A percentile compares a stretch with the other conserved stretches of the same genome.
Conservation (phyloP, 495 filamentous ascomycete genomes). For the Hypoxylon subgilvum region DNA sequence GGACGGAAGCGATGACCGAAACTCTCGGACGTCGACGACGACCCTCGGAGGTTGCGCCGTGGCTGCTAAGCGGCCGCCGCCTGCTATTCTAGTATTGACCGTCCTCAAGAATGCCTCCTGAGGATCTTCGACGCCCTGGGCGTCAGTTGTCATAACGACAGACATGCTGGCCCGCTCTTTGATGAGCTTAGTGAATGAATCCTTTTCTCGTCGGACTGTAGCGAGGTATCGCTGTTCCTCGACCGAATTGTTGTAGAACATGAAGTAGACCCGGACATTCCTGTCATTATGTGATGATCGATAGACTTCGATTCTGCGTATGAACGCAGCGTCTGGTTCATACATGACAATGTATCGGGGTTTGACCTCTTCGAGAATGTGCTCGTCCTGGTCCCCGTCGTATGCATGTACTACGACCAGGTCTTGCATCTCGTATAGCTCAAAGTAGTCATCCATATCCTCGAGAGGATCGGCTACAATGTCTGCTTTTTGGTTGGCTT, state of each 20-base stretch:
- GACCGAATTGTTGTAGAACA: constrained; percentile 93
- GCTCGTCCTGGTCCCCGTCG: constrained; percentile 90
- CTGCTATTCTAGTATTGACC: constrained; percentile 94
- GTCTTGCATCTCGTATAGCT: constrained; percentile 90
- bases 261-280: constrained; percentile 90
- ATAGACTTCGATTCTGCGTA: constrained; percentile 93
- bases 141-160: constrained; percentile 75
- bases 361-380: constrained; percentile 88
- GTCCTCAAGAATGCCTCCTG: constrained; percentile 94
- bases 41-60: constrained; percentile 91
- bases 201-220: constrained; percentile 87
- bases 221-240: constrained; percentile 96
- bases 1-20: constrained; percentile 89
- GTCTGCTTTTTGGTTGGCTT: constrained; percentile 76
- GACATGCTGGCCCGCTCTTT: constrained; percentile 93
- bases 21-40: constrained; percentile 94
- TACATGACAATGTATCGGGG: constrained; percentile 98
- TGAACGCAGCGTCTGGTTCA: constrained; percentile 94
- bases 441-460: constrained; percentile 87
- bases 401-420: constrained; percentile 90
- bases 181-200: constrained; percentile 91
- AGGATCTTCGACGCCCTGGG: constrained; percentile 74
- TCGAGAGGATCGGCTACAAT: constrained; percentile 81
- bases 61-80: constrained; percentile 84
- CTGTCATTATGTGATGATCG: constrained; percentile 89